A percentile compares a stretch with the other conserved stretches of the same genome.
phyloP scores from a whole-genome alignment of 768 basidiomycete genomes.

The Scleroderma citrinum region DNA sequence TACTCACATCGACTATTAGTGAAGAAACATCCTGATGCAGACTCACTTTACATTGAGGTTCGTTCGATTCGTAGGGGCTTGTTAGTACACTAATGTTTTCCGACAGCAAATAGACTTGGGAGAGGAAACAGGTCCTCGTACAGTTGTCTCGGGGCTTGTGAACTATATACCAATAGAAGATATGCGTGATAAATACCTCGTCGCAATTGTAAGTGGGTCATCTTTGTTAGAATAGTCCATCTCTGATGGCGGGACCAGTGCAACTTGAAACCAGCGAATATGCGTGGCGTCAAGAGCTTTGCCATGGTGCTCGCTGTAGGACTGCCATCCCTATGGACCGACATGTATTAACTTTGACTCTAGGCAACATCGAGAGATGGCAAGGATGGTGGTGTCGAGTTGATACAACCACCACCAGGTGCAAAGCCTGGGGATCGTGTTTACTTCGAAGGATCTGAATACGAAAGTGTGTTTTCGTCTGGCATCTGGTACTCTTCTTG shows the following conservation, averaged over 20 bases:
- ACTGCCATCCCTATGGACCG: neutral
- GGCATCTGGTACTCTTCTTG: neutral
- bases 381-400: slow-evolving; percentile 85
- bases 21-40: slow-evolving; percentile 94
- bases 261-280: slow-evolving; percentile 91
- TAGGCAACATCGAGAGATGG: slow-evolving; percentile 90
- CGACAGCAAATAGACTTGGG: slow-evolving; percentile 90
- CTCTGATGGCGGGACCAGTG: slow-evolving; percentile 40
- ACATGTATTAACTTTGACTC: slow-evolving; percentile 1
- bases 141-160: slow-evolving; percentile 94
- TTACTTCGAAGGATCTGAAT: slow-evolving; percentile 90
- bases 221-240: neutral
- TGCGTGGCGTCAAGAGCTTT: slow-evolving; percentile 97
- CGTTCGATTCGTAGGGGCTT: slow-evolving; percentile 6
- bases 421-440: slow-evolving; percentile 89
- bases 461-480: slow-evolving; percentile 53
- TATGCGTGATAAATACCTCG: slow-evolving; percentile 78
- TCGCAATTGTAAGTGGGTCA: slow-evolving; percentile 62
- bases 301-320: slow-evolving; percentile 94
- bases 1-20: slow-evolving; percentile 41
- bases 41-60: slow-evolving; percentile 94
- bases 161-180: slow-evolving; percentile 94
- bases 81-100: slow-evolving; percentile 11
- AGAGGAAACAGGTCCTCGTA: slow-evolving; percentile 90
- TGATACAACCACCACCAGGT: slow-evolving; percentile 81